Evolutionary conservation across 2,329 filamentous ascomycete species (phyloP).

Genomic region (Pestalotiopsis sp.): DNA sequence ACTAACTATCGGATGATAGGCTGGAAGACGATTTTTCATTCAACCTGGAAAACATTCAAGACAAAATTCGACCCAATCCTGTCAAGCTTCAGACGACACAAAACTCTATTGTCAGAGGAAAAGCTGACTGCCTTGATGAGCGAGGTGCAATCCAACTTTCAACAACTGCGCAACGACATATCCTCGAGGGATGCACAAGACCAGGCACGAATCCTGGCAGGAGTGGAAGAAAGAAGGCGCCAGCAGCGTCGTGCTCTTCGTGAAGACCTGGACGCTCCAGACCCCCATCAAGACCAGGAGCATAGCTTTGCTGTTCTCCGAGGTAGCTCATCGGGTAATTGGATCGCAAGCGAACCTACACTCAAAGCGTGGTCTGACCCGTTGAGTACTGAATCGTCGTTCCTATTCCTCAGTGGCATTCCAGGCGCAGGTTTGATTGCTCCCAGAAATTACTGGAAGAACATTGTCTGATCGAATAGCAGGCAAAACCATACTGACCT

Average conservation of each 20-base stretch:
- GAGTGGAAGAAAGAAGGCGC: neutral
- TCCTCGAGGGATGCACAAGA: neutral
- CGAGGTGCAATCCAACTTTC: neutral
- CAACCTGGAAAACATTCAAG: neutral
- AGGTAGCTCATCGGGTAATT: neutral
- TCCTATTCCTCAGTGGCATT: neutral
- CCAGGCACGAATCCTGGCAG: neutral
- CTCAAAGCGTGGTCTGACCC: neutral
- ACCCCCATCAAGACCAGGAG: neutral
- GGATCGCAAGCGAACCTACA: neutral
- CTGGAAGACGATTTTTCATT: neutral
- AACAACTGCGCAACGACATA: neutral
- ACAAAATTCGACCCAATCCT: neutral
- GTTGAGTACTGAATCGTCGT: neutral
- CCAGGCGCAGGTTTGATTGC: neutral
- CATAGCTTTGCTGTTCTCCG: neutral
- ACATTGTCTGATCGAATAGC: neutral
- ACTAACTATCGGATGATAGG: neutral
- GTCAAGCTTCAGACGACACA: neutral
- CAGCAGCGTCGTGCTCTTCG: neutral
- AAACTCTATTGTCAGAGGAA: neutral
- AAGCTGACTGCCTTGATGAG: neutral
- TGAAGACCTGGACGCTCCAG: neutral
- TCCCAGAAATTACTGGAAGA: neutral
- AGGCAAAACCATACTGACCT: neutral